Conservation (phyloP, 176 grass and related monocot genomes). For the Calamus simplicifolius region DNA sequence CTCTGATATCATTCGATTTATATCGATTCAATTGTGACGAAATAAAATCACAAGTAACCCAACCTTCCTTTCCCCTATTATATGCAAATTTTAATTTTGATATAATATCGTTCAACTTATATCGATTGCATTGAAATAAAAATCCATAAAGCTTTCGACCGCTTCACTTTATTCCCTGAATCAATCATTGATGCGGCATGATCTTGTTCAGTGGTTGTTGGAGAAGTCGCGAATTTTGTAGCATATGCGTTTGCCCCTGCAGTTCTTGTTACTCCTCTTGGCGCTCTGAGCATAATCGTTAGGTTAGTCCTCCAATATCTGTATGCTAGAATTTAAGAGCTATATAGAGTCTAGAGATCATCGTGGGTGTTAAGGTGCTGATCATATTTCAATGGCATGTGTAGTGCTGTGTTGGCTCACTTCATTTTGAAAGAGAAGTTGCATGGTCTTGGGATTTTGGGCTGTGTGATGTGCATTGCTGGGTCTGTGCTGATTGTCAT, state of each 20-base stretch:
- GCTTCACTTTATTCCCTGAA: no score
- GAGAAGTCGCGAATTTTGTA: slow-evolving; percentile 88
- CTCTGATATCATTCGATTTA: no score
- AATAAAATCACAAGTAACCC: no score
- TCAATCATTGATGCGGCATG: neutral
- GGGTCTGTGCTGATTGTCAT: slow-evolving; percentile 88
- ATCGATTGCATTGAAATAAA: no score
- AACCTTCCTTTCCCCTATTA: no score
- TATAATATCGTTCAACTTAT: no score
- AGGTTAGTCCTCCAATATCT: slow-evolving; percentile 28
- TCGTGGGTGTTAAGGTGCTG: no score
- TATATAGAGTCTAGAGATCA: no score
- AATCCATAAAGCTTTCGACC: no score
- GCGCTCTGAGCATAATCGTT: slow-evolving; percentile 94
- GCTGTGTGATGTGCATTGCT: slow-evolving; percentile 82
- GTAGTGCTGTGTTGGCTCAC: slow-evolving; percentile 87
- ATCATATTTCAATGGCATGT: slow-evolving; percentile 6
- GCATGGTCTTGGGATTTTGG: slow-evolving; percentile 71
- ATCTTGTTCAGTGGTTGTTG: slow-evolving; percentile 67
- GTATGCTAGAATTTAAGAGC: neutral
- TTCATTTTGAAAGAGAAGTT: slow-evolving; percentile 88
- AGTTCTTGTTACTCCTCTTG: slow-evolving; percentile 87
- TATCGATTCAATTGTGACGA: no score
- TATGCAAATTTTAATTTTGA: no score
- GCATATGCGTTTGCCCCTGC: slow-evolving; percentile 92